Conservation (phyloP, 768 basidiomycete genomes). For the Lactarius deliciosus region DNA sequence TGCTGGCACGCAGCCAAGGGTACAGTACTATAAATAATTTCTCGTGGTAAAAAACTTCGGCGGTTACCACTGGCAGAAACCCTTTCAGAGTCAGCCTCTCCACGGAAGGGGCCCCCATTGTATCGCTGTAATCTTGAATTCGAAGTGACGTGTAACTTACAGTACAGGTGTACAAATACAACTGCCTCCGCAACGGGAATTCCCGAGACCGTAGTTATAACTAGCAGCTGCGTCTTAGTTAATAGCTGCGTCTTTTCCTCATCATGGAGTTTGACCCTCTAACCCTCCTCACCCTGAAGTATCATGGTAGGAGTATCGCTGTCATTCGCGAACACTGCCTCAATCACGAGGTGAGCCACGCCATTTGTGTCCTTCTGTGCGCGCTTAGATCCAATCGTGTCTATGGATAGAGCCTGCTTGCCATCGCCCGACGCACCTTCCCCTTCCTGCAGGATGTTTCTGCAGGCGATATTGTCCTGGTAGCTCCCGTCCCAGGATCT, state of each 20-base stretch:
- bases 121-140: too few relatives aligned
- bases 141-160: too few relatives aligned
- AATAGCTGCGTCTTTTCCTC: neutral
- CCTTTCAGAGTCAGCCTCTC: too few relatives aligned
- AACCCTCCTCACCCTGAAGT: slow-evolving; percentile 8
- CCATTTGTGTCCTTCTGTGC: neutral
- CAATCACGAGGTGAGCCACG: slow-evolving; percentile 1
- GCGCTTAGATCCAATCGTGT: neutral
- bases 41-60: too few relatives aligned
- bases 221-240: too few relatives aligned
- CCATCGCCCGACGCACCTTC: slow-evolving; percentile 4
- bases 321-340: neutral
- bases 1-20: too few relatives aligned
- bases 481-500: neutral
- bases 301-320: slow-evolving; percentile 3
- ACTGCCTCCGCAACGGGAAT: too few relatives aligned
- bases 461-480: neutral
- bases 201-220: too few relatives aligned
- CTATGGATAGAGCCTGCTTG: neutral
- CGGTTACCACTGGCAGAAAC: too few relatives aligned
- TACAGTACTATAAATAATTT: too few relatives aligned
- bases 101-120: too few relatives aligned
- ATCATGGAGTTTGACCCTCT: slow-evolving; percentile 1
- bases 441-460: neutral
- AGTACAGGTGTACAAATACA: too few relatives aligned